Percentiles rank a stretch among this genome's conserved stretches.
Conservation (phyloP, 116 monocot genomes). For the Phalaenopsis hybrid region DNA sequence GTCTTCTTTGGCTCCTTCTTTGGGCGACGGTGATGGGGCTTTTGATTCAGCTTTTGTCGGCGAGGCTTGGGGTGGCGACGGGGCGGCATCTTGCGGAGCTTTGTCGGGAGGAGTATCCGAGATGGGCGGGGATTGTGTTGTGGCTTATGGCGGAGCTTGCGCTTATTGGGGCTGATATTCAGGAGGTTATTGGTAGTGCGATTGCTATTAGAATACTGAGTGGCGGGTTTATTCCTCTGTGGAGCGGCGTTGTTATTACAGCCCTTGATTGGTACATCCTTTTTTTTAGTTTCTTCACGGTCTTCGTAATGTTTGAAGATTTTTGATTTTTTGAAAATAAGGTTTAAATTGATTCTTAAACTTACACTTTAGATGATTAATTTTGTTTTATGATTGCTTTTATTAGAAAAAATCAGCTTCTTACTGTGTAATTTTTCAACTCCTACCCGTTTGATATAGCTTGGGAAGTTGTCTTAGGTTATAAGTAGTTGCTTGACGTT, state of each 20-base stretch:
- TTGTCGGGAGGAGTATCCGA: slow-evolving; percentile 79
- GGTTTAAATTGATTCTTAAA: not conserved
- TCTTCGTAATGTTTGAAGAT: not conserved
- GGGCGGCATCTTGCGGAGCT: slow-evolving; percentile 88
- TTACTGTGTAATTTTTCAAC: not conserved
- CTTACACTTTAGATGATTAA: not conserved
- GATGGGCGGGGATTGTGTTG: slow-evolving; percentile 50
- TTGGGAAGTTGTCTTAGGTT: no score
- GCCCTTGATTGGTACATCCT: slow-evolving; percentile 62
- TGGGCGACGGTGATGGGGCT: slow-evolving; percentile 94
- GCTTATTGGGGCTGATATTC: slow-evolving; percentile 84
- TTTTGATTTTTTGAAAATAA: not conserved
- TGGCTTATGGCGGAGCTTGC: slow-evolving; percentile 93
- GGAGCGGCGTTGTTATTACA: slow-evolving; percentile 83
- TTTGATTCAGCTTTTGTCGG: slow-evolving; percentile 72
- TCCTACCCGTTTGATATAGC: not conserved
- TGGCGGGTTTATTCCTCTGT: slow-evolving; percentile 61
- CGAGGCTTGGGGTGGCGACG: slow-evolving; percentile 72
- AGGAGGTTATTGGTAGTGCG: slow-evolving; percentile 96
- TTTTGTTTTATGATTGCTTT: not conserved
- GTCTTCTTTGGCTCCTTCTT: slow-evolving; percentile 78
- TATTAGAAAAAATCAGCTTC: not conserved
- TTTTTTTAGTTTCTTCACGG: not conserved
- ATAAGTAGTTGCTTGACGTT: not conserved
- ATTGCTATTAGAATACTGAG: slow-evolving; percentile 88